Percentiles rank a stretch among this genome's conserved stretches.
These are phyloP conservation scores for Paecilomyces niveus DNA, from an alignment of 2,329 filamentous ascomycete species.

Conservation along the genomic window DNA sequence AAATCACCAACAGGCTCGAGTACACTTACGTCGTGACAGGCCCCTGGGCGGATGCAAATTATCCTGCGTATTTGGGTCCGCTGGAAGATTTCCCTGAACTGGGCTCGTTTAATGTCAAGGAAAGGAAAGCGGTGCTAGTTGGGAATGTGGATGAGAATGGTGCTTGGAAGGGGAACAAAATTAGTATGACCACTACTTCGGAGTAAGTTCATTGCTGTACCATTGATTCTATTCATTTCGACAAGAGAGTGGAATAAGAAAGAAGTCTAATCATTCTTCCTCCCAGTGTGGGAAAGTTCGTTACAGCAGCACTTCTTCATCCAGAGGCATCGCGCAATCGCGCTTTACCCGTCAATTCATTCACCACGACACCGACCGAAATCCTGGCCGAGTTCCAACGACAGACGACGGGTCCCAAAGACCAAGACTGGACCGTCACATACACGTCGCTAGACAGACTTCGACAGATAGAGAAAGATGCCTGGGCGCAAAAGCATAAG, in stretches of 20 bases:
- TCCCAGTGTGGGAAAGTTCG: slow-evolving; percentile 52
- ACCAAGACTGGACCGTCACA: slow-evolving; percentile 10
- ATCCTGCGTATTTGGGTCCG: not conserved
- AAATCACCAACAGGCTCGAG: slow-evolving; percentile 43
- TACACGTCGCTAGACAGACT: slow-evolving; percentile 46
- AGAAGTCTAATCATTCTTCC: not conserved
- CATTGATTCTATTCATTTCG: not conserved
- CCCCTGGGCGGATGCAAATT: slow-evolving; percentile 50
- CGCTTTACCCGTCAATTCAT: slow-evolving; percentile 57
- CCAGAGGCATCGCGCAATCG: slow-evolving; percentile 44
- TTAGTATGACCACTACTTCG: slow-evolving; percentile 59
- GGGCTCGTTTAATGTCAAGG: slow-evolving; percentile 50
- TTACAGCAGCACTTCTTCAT: slow-evolving; percentile 53
- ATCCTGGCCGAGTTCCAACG: slow-evolving; percentile 56
- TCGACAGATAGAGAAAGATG: slow-evolving; percentile 46
- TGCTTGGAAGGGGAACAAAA: slow-evolving; percentile 12
- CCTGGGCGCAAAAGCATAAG: slow-evolving; percentile 45
- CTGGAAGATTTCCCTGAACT: not conserved
- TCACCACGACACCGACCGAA: slow-evolving; percentile 51
- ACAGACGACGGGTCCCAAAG: slow-evolving; percentile 44
- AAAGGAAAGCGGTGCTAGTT: slow-evolving; percentile 50
- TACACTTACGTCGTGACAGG: slow-evolving; percentile 59
- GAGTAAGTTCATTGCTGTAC: slow-evolving; percentile 43
- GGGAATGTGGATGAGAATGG: slow-evolving; percentile 48
- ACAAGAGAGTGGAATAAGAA: not conserved